These are phyloP conservation scores for Lablab purpureus DNA, from an alignment of 306 rosid species.

Conservation along the genomic window DNA sequence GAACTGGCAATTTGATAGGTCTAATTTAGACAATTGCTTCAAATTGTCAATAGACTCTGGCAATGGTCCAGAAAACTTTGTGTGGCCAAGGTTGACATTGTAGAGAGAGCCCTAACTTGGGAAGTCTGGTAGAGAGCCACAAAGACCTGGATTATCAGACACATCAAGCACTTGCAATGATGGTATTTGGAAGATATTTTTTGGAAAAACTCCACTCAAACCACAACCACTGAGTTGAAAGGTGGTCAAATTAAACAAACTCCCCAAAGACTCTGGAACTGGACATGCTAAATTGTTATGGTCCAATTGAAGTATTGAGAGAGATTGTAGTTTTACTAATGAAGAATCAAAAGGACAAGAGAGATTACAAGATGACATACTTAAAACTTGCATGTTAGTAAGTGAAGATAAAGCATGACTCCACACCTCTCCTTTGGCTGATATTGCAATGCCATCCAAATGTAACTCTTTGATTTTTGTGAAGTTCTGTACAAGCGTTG, in stretches of 20 bases:
- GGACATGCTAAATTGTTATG: not conserved
- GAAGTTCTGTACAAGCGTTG: constrained; percentile 6
- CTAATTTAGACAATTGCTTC: constrained; percentile 15
- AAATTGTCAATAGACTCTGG: constrained; percentile 13
- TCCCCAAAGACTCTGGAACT: constrained; percentile 1
- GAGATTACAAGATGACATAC: constrained; percentile 25
- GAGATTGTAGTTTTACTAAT: constrained; percentile 3
- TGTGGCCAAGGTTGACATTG: constrained; percentile 1
- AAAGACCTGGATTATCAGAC: constrained; percentile 23
- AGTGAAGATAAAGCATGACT: constrained; percentile 23
- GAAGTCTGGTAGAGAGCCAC: constrained; percentile 22
- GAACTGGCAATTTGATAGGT: constrained; percentile 4
- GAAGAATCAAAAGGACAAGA: constrained; percentile 22
- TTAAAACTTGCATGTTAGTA: not conserved
- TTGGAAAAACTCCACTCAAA: constrained; percentile 5
- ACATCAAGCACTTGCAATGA: constrained; percentile 17
- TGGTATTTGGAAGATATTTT: constrained; percentile 15
- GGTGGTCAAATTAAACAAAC: not conserved
- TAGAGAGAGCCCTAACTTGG: not conserved
- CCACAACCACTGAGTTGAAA: constrained; percentile 11
- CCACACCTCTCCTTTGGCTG: constrained; percentile 5
- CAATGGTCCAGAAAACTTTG: constrained; percentile 4
- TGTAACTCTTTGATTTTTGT: constrained; percentile 2
- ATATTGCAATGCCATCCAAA: not conserved
- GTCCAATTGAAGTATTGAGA: not conserved